Conservation (phyloP, 495 filamentous ascomycete species). For the Podospora australis region DNA sequence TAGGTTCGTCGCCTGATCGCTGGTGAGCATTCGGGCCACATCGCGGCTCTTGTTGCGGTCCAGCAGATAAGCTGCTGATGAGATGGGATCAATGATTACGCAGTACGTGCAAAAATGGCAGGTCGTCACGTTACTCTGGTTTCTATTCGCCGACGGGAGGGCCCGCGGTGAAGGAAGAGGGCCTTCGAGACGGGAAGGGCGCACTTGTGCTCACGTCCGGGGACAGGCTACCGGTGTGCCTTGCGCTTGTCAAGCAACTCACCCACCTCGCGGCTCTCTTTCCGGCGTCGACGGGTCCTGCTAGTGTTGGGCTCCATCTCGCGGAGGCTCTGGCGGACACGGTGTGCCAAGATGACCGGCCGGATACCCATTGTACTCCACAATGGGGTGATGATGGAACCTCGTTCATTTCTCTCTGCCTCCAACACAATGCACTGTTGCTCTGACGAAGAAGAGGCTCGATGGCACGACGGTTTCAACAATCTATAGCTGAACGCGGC, state of each 20-base stretch:
- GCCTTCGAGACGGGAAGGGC: no score
- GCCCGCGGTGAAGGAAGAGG: not conserved
- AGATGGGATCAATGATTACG: no score
- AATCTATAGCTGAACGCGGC: not conserved
- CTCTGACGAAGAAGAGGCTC: constrained; percentile 2
- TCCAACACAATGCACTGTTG: not conserved
- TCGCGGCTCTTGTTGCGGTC: constrained; percentile 2
- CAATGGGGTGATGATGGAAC: not conserved
- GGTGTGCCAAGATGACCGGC: constrained; percentile 6
- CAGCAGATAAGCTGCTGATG: constrained; percentile 5
- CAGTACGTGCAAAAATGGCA: no score
- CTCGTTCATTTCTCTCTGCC: not conserved
- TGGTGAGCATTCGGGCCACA: constrained; percentile 2
- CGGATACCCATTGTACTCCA: not conserved
- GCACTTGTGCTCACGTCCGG: not conserved
- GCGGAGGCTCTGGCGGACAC: not conserved
- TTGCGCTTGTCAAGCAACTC: not conserved
- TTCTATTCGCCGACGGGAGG: constrained; percentile 3
- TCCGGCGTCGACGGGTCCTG: not conserved
- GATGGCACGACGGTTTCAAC: not conserved
- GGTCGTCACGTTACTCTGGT: no score
- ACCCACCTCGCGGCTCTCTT: not conserved
- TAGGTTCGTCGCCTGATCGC: constrained; percentile 1
- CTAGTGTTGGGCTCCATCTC: not conserved
- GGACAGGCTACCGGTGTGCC: not conserved